Evolutionary conservation across 208 protist genomes (phyloP).

Genomic region (Porcisia deanei): DNA sequence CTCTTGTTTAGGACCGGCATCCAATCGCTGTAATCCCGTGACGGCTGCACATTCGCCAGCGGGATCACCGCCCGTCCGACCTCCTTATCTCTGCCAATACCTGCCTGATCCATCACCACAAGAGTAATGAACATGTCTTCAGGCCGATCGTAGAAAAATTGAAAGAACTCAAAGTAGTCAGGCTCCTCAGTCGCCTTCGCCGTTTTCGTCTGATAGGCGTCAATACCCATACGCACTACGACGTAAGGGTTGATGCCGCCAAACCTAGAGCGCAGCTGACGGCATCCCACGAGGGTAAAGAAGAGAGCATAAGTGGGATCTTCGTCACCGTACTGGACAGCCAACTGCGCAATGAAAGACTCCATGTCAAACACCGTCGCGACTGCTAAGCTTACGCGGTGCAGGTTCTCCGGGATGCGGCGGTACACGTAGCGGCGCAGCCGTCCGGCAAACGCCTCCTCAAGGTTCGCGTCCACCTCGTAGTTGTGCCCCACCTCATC

Average conservation of each 20-base stretch:
- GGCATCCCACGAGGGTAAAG: constrained; percentile 77
- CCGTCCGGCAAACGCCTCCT: constrained; percentile 59
- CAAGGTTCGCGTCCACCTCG: constrained; percentile 48
- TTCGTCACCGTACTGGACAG: constrained; percentile 63
- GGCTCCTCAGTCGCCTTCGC: constrained; percentile 69
- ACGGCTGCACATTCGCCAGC: constrained; percentile 39
- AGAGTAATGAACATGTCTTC: constrained; percentile 51
- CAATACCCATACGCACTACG: constrained; percentile 69
- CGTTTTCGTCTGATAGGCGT: constrained; percentile 65
- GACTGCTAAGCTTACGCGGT: constrained; percentile 73
- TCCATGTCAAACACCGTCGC: constrained; percentile 86
- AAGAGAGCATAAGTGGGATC: constrained; percentile 71
- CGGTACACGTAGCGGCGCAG: constrained; percentile 67
- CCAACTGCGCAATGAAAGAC: constrained; percentile 73
- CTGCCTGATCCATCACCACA: constrained; percentile 82
- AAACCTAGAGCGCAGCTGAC: constrained; percentile 52
- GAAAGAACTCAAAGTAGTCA: constrained; percentile 85
- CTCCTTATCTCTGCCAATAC: constrained; percentile 58
- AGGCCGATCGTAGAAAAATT: constrained; percentile 69
- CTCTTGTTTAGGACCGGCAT: constrained; percentile 45
- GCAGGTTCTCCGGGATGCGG: constrained; percentile 65
- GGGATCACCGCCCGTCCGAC: constrained; percentile 66
- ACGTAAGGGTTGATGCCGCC: constrained; percentile 74
- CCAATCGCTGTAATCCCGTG: constrained; percentile 70
- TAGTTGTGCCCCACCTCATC: constrained; percentile 72